phyloP scores from a whole-genome alignment of 371 early-diverging fungal species.

The Circinella minor region DNA sequence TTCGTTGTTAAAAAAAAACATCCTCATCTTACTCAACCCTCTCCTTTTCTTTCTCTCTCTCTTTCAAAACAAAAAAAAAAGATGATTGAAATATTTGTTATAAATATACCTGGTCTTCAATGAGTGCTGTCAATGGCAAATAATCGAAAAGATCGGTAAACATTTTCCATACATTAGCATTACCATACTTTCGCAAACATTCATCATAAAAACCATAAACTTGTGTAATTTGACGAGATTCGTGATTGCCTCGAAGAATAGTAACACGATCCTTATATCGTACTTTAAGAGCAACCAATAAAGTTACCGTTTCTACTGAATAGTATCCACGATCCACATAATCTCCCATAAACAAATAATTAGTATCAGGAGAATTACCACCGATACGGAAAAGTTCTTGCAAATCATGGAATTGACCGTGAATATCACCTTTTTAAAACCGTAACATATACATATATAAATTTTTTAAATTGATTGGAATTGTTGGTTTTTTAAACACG shows the following conservation, averaged over 20 bases:
- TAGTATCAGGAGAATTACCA: slow-evolving; percentile 96
- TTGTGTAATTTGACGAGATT: slow-evolving; percentile 98
- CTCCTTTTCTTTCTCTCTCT: not conserved
- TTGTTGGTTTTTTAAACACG: not conserved
- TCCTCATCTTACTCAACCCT: too few species aligned
- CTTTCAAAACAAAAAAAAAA: not conserved
- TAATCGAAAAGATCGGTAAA: slow-evolving; percentile 99
- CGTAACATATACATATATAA: not conserved
- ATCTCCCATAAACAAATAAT: slow-evolving; percentile 99
- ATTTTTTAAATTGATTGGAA: not conserved
- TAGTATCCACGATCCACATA: slow-evolving; percentile 99
- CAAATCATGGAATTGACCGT: slow-evolving; percentile 99
- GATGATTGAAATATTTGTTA: too few species aligned
- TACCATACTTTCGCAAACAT: slow-evolving; percentile 96
- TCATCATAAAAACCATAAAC: slow-evolving; percentile 99
- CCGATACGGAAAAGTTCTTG: slow-evolving; percentile 98
- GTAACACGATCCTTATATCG: slow-evolving; percentile 97
- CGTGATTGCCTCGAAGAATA: slow-evolving; percentile 99
- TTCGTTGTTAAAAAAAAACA: not conserved
- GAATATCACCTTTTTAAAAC: slow-evolving; percentile 78
- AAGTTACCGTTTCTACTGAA: slow-evolving; percentile 96
- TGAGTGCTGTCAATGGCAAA: slow-evolving; percentile 95
- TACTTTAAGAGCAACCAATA: slow-evolving; percentile 94
- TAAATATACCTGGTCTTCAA: slow-evolving; percentile 49
- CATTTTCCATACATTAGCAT: slow-evolving; percentile 98